phyloP scores from a whole-genome alignment of 169 alveolate genomes.

The Plasmodium reichenowi region DNA sequence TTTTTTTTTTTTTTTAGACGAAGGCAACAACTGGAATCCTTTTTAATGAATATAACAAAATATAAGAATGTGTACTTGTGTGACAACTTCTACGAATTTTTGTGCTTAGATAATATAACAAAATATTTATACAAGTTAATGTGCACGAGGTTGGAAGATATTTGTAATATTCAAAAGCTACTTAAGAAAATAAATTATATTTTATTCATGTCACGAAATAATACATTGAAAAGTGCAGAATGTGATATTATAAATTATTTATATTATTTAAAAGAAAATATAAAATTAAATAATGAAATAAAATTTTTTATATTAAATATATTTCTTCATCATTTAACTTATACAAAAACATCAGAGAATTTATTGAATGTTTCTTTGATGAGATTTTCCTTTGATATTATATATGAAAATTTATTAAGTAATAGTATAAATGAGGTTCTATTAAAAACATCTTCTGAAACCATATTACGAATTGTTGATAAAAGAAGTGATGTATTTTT shows the following conservation, averaged over 20 bases:
- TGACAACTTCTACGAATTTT: conserved; percentile 46
- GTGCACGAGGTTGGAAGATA: conserved; percentile 27
- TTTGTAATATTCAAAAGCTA: conserved; percentile 3
- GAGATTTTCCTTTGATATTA: conserved; percentile 55
- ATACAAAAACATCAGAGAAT: conserved; percentile 47
- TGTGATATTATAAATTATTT: conserved; percentile 45
- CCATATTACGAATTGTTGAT: conserved; percentile 48
- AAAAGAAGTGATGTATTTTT: conserved; percentile 47
- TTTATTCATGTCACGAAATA: conserved; percentile 44
- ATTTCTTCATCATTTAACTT: conserved; percentile 56
- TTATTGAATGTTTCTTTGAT: conserved; percentile 36
- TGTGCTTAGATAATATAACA: conserved; percentile 44
- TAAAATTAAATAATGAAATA: conserved; percentile 39
- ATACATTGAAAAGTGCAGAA: conserved; percentile 57
- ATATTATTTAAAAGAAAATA: conserved; percentile 21
- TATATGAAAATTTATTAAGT: conserved; percentile 34
- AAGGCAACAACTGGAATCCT: conserved; percentile 51
- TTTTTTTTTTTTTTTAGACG: neutral
- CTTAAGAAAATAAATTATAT: conserved; percentile 44
- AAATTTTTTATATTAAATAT: conserved; percentile 53
- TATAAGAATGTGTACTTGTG: conserved; percentile 34
- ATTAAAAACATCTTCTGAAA: conserved; percentile 52
- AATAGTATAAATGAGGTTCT: conserved; percentile 33
- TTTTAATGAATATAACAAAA: conserved; percentile 15
- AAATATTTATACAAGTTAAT: conserved; percentile 38